Conservation (phyloP, 306 rosid species). For the Acacia confusa region DNA sequence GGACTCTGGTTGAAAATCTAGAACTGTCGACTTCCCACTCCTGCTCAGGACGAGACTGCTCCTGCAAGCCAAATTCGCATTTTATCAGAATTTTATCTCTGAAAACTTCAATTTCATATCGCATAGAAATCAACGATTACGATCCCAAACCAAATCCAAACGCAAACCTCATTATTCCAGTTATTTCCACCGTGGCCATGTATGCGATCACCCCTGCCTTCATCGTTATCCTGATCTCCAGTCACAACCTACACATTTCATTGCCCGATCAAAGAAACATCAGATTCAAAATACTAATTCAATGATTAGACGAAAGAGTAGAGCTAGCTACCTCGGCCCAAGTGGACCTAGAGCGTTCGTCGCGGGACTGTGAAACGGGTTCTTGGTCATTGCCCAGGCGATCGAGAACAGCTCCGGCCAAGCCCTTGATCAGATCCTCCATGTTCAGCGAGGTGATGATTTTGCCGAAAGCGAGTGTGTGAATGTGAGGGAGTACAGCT, state of each 20-base stretch:
- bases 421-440: slow-evolving; percentile 86
- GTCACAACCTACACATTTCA: slow-evolving; percentile 56
- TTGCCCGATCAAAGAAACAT: not conserved
- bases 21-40: slow-evolving; percentile 46
- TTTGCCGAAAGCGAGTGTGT: not conserved
- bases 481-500: not conserved
- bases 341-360: slow-evolving; percentile 70
- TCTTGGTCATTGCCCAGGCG: slow-evolving; percentile 35
- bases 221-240: slow-evolving; percentile 55
- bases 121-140: not conserved
- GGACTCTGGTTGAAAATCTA: slow-evolving; percentile 40
- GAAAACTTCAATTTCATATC: not conserved
- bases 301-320: not conserved
- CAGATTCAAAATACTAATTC: not conserved
- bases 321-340: slow-evolving; percentile 58
- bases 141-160: slow-evolving; percentile 3
- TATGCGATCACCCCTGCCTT: slow-evolving; percentile 34
- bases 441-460: slow-evolving; percentile 27
- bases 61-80: slow-evolving; percentile 40
- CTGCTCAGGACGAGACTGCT: slow-evolving; percentile 29
- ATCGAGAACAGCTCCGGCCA: slow-evolving; percentile 57
- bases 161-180: slow-evolving; percentile 42
- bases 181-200: slow-evolving; percentile 29
- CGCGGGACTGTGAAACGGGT: slow-evolving; percentile 37
- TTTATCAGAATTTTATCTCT: not conserved